Conservation (phyloP, 805 yeast species). For the Debaryomyces hansenii region DNA sequence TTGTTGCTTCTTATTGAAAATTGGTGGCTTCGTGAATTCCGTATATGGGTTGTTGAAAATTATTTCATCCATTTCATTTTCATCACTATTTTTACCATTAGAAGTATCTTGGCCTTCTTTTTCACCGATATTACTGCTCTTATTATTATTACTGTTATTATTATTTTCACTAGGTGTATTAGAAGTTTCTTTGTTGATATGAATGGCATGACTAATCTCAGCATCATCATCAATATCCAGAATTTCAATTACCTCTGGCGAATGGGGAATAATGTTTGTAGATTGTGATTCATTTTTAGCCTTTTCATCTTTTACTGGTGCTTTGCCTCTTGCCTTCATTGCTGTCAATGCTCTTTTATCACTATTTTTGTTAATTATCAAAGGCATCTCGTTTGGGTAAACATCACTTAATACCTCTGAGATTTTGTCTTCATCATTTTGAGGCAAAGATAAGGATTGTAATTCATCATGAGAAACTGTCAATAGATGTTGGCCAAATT, state of each 20-base stretch:
- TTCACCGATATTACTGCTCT: not conserved
- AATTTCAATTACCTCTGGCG: too few species aligned
- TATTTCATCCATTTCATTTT: not conserved
- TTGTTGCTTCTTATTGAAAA: not conserved
- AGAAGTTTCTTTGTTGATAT: not conserved
- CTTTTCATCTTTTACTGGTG: too few species aligned
- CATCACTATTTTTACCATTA: not conserved
- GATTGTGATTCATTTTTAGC: not conserved
- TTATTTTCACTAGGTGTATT: not conserved
- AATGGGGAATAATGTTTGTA: not conserved
- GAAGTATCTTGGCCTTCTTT: not conserved
- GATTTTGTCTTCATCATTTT: slow-evolving; percentile 30
- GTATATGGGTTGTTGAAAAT: not conserved
- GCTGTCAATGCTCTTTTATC: not conserved
- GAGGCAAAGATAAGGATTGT: not conserved
- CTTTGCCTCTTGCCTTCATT: too few species aligned
- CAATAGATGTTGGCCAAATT: slow-evolving; percentile 18
- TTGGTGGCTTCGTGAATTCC: not conserved
- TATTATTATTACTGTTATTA: not conserved
- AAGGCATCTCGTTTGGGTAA: slow-evolving; percentile 33
- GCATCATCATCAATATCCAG: too few species aligned
- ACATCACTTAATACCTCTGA: slow-evolving; percentile 46
- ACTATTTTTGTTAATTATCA: slow-evolving; percentile 28
- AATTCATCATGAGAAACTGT: slow-evolving; percentile 22
- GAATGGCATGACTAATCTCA: not conserved